Evolutionary conservation across 805 yeast genomes (phyloP).

Genomic region (Grigorovia jiainica): DNA sequence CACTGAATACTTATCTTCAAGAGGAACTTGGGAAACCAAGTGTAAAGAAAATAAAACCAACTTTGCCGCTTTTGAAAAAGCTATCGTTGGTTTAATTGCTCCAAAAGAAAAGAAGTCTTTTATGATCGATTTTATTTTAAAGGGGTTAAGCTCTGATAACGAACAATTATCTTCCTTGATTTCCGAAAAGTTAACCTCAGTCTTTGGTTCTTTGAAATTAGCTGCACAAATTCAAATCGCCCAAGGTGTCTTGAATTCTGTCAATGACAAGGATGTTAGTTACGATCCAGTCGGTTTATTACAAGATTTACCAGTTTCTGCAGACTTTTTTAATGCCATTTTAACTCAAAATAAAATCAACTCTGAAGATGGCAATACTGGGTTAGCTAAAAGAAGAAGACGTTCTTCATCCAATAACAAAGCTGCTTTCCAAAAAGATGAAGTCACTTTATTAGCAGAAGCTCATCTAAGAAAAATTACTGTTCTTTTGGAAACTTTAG

Average conservation of each 20-base stretch:
- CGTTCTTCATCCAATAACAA: conserved; percentile 71
- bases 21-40: conserved; percentile 35
- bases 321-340: conserved; percentile 48
- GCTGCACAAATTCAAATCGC: conserved; percentile 52
- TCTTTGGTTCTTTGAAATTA: conserved; percentile 47
- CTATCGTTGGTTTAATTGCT: conserved; percentile 50
- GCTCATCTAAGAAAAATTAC: conserved; percentile 71
- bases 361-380: conserved; percentile 30
- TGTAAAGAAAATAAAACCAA: conserved; percentile 42
- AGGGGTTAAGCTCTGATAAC: conserved; percentile 38
- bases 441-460: conserved; percentile 66
- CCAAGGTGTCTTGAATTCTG: conserved; percentile 50
- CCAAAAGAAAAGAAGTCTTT: conserved; percentile 46
- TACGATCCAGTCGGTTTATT: conserved; percentile 48
- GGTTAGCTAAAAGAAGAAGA: conserved; percentile 62
- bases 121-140: conserved; percentile 54
- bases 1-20: conserved; percentile 35
- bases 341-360: conserved; percentile 53
- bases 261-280: conserved; percentile 32
- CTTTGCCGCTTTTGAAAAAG: conserved; percentile 45
- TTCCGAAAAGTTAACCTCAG: conserved; percentile 39
- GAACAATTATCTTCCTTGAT: conserved; percentile 40
- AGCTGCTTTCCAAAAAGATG: conserved; percentile 61
- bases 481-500: conserved; percentile 68
- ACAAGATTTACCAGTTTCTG: conserved; percentile 45